Conservation (phyloP, 352 stramenopile genomes). For the Halophytophthora polymorphica region DNA sequence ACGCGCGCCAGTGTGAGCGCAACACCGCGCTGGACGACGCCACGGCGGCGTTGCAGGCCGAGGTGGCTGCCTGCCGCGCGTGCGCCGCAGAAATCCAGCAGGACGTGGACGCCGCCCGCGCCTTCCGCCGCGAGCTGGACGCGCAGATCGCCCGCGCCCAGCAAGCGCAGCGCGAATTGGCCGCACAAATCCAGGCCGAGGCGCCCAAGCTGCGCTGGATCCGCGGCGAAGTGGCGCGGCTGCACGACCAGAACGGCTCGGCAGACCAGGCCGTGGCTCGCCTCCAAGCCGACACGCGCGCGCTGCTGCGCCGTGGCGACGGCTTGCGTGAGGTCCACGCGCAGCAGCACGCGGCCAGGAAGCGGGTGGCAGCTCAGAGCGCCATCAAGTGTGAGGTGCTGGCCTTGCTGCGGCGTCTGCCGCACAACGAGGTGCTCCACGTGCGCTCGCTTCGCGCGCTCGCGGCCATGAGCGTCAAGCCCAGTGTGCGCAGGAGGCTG, state of each 20-base stretch:
- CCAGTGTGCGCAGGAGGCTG: slow-evolving; percentile 18
- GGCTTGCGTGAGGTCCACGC: slow-evolving; percentile 7
- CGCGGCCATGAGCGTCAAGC: slow-evolving; percentile 18
- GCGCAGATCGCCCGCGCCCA: slow-evolving; percentile 23
- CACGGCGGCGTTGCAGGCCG: slow-evolving; percentile 8
- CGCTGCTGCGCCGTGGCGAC: slow-evolving; percentile 6
- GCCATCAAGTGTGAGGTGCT: slow-evolving; percentile 30
- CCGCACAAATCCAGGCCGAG: slow-evolving; percentile 12
- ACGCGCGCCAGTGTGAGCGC: slow-evolving; percentile 6
- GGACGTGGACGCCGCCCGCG: slow-evolving; percentile 10
- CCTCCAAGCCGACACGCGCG: slow-evolving; percentile 12
- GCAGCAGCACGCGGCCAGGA: slow-evolving; percentile 11
- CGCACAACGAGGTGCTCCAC: slow-evolving; percentile 22
- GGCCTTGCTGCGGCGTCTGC: slow-evolving; percentile 20
- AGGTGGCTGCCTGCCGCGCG: slow-evolving; percentile 4
- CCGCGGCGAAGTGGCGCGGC: slow-evolving; percentile 15
- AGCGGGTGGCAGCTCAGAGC: slow-evolving; percentile 10
- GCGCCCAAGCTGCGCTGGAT: slow-evolving; percentile 20
- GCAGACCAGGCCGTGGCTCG: slow-evolving; percentile 18
- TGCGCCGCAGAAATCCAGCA: slow-evolving; percentile 10
- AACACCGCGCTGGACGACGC: slow-evolving; percentile 12
- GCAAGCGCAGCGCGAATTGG: slow-evolving; percentile 13
- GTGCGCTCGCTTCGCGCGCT: slow-evolving; percentile 17
- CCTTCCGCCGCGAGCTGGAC: slow-evolving; percentile 24
- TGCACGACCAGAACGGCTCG: slow-evolving; percentile 23